Evolutionary conservation across 208 protist genomes (phyloP), one percentile per base, ranked within the genome.

Genomic region (Leishmania gerbilli): DNA sequence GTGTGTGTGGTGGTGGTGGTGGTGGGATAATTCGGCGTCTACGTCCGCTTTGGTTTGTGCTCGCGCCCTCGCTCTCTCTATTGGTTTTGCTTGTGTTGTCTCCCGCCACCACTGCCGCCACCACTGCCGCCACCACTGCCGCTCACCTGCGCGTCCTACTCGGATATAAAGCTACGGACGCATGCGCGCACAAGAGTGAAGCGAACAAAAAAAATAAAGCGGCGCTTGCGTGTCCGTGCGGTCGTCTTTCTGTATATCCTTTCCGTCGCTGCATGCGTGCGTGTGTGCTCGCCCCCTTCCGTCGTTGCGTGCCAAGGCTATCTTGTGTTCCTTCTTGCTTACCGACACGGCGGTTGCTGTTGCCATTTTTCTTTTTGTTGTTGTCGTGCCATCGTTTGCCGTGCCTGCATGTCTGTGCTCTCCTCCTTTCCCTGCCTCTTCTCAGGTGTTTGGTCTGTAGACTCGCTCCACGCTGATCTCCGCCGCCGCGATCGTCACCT

Each of bases 151-250:
- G 51, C 19, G 15, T 55, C 51, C 8, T 55, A 55, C 51, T 55
- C 15, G 51, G 51, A 21, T 55, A 55, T 7, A 55, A 55, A 21
- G 1, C 51, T 13, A 55, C 51, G 51, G 9, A 55, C 5, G 21
- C 51, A 55, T 55, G 15, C 2, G 15, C 2, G 15, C 51, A 21
- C 9, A 1, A 55, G 17, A 55, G 51, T 1, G 17, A 55, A 55
- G 9, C 15, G 51, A 37, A 37, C 34, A 1, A 37, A 34, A 34
- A 55, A 9, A 55, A 40, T 40, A 40, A 40, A 55, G 0, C 15
- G n/a, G 24, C 21, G n/a, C 27, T 34, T 76, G 71, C 31, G 71
- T 76, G 71, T 58, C n/a, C 19, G 71, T 62, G 72, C 58, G 72
- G 7, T 45, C 0, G 42, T 3, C 42, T 45, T 7, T 45, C 42